Base-by-base conservation (phyloP, 1,139 yeast genomes). In the Pichia sp. region DNA sequence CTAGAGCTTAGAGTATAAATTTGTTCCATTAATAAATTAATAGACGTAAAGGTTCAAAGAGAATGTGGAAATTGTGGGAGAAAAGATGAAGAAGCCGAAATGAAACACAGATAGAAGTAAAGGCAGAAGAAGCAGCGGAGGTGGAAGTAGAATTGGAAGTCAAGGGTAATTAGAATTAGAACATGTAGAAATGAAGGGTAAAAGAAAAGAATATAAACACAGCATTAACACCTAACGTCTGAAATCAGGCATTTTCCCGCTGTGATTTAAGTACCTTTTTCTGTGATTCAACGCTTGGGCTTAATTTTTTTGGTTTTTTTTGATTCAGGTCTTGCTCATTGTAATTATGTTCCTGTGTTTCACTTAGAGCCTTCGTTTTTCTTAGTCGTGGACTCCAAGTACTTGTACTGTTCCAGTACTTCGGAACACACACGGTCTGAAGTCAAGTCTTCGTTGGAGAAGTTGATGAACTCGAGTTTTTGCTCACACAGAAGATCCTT, bases 401-500 rank as follows among this genome's bases (percentile, higher is more conserved):
- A 78, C 29, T 65, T 67, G 52, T 79, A 60, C 52, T 83, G 87
- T 30, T 67, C 73, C 14, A 62, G 56, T 33, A 83, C 72, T 61
- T 84, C 87, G 17, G 63, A 60, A 64, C 86, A 81, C 29, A 81
- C 54, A 14, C 49, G 40, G 34, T 55, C 51, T 45, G 45, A 50
- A 2, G 54, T 70, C 12, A 63, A 48, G 2, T 54, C 58, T 60
- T 81, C 75, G 30, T 77, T 74, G 43, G 73, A 70, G 64, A 81
- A 83, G 16, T 73, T 71, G 12, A 73, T 73, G 20, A 82, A 71
- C 40, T 75, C 70, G 50, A 81, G 67, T 48, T 76, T 72, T 59
- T 77, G 65, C 48, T 82, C 83, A 66, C 91, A 85, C 20, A 83
- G 71, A 52, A 83, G 71, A 63, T 76, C 75, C 53, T 76, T 71